Percentiles rank a stretch among this genome's conserved stretches.
These are phyloP conservation scores for Lunularia cruciata DNA, from an alignment of 225 moss, liverwort and hornwort species.

Conservation along the genomic window DNA sequence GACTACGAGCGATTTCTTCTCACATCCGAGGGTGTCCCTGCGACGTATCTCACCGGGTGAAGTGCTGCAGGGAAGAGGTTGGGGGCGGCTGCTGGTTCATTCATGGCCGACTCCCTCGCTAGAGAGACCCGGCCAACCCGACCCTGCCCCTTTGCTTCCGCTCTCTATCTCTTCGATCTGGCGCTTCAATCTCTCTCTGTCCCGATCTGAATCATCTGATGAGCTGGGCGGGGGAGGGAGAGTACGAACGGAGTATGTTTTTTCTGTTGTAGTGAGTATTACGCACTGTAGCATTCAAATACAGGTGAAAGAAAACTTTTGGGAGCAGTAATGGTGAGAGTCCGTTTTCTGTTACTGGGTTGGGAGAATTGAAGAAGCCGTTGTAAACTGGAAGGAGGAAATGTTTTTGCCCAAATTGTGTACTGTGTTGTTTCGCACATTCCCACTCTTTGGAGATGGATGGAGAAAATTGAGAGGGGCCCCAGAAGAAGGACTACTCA, in stretches of 20 bases:
- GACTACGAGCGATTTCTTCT: neutral
- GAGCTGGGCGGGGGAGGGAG: too few relatives aligned
- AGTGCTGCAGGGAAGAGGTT: neutral
- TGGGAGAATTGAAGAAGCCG: too few relatives aligned
- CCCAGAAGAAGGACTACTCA: neutral
- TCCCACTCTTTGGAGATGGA: neutral
- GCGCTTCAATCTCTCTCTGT: too few relatives aligned
- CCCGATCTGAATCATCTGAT: too few relatives aligned
- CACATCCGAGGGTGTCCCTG: too few relatives aligned
- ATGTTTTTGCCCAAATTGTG: too few relatives aligned
- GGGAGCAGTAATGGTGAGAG: neutral
- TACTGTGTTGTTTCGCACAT: neutral
- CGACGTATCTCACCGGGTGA: neutral
- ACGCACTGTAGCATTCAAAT: too few relatives aligned
- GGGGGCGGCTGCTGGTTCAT: neutral
- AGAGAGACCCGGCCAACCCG: slow-evolving; percentile 8
- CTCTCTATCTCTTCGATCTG: neutral
- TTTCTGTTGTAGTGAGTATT: too few relatives aligned
- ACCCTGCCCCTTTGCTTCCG: neutral
- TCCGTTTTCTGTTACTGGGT: neutral
- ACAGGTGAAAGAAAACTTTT: neutral
- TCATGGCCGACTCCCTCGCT: neutral
- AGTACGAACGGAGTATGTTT: too few relatives aligned
- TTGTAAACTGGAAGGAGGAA: too few relatives aligned
- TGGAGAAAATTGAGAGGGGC: neutral